phyloP scores from a whole-genome alignment of 768 basidiomycete species.

The Paxillus ammoniavirescens region DNA sequence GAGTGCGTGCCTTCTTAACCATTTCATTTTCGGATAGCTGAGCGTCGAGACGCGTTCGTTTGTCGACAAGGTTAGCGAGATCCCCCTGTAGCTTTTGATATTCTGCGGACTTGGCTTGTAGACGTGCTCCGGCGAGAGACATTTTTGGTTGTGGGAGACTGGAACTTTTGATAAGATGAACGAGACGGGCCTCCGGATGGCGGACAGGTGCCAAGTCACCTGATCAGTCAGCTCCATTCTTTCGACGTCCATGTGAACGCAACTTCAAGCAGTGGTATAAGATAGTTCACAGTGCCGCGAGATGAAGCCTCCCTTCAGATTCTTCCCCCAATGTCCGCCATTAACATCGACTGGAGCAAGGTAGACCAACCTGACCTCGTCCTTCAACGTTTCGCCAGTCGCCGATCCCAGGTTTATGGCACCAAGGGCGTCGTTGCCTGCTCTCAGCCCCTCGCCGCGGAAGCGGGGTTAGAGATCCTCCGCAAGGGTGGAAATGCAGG shows the following conservation, averaged over 20 bases:
- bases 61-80: slow-evolving; percentile 70
- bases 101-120: slow-evolving; percentile 69
- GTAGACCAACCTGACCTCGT: slow-evolving; percentile 65
- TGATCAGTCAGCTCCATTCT: background rate
- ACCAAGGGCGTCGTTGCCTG: slow-evolving; percentile 86
- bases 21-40: slow-evolving; percentile 90
- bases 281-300: background rate
- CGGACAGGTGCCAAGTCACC: background rate
- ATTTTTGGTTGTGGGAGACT: slow-evolving; percentile 28
- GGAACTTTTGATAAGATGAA: background rate
- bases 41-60: slow-evolving; percentile 82
- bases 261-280: background rate
- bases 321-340: slow-evolving; percentile 20
- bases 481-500: slow-evolving; percentile 95
- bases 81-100: slow-evolving; percentile 83
- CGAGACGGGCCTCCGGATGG: no score
- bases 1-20: slow-evolving; percentile 71
- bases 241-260: background rate
- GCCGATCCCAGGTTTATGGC: slow-evolving; percentile 83
- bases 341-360: slow-evolving; percentile 53
- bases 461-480: slow-evolving; percentile 90
- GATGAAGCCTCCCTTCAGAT: background rate
- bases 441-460: slow-evolving; percentile 88
- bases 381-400: slow-evolving; percentile 74
- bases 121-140: slow-evolving; percentile 50